These are phyloP conservation scores for Fusarium kyushuense DNA, from an alignment of 2,329 filamentous ascomycete species.

Conservation along the genomic window DNA sequence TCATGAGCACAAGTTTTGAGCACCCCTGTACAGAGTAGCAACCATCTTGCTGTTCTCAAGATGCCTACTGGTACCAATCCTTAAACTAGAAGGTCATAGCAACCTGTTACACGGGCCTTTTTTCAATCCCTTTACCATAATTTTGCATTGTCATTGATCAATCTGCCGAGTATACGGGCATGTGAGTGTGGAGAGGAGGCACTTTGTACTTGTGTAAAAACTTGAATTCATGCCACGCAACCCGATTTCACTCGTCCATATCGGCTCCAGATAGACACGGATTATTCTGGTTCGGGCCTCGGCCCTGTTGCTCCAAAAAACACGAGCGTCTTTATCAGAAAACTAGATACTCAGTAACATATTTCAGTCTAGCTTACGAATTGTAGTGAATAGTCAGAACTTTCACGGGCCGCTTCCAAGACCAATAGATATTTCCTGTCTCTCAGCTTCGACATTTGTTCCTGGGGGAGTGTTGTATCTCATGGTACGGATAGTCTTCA, in stretches of 20 bases:
- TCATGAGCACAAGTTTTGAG: not conserved
- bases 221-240: not conserved
- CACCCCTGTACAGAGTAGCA: not conserved
- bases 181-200: not conserved
- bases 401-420: not conserved
- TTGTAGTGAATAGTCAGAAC: not conserved
- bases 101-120: not conserved
- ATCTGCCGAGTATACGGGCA: not conserved
- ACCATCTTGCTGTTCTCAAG: not conserved
- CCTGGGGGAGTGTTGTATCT: not conserved
- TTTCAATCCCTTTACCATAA: too few relatives aligned
- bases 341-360: too few relatives aligned
- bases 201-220: not conserved
- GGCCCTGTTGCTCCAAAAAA: not conserved
- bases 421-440: not conserved
- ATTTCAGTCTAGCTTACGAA: not conserved
- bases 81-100: not conserved
- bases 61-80: not conserved
- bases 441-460: not conserved
- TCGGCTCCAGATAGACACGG: too few relatives aligned
- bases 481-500: not conserved
- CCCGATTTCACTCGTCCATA: not conserved
- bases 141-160: not conserved
- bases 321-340: not conserved
- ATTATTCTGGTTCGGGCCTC: too few relatives aligned